Base-by-base conservation (phyloP, 306 rosid species). In the Glycine tomentella region DNA sequence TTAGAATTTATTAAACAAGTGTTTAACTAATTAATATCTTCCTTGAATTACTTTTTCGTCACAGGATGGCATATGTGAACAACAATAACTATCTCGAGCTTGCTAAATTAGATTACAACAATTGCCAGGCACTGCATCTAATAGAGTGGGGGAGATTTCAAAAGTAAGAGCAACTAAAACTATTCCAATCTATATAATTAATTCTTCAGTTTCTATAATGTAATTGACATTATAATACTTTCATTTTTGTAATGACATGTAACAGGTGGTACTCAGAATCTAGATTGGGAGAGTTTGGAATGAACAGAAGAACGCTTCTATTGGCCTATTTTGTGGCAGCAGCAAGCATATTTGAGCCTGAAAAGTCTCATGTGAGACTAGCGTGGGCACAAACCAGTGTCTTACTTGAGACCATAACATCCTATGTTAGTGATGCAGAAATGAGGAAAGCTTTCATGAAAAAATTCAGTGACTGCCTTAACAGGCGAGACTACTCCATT, bases 41-140 rank as follows among this genome's bases (percentile, higher is more conserved):
- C 34, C 16, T 6, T 69, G 1, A 53, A 68, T 74, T 62, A 3
- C 11, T 57, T 34, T 25, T 64, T 34, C 31, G 65, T 61, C n/a
- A 33, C 80, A 95, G 99, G 90, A 96, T 96, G 99, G 17, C 79
- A 2, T 50, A 79, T 25, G 97, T 96, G 42, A 96, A 83, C 89
- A 96, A 92, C 76, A 81, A 90, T 11, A 81, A 84, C 14, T 96
- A 88, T 76, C 87, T 96, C 0, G 97, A 93, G 83, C 90, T 96
- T n/a, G 99, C 97, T 1, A 93, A 93, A 73, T 38, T 87, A 81
- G 99, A 96, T 82, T 96, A 89, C 91, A 92, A 92, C 89, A 83
- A 81, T 52, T 96, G 99, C 79, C 98, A 92, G 82, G 86, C 83
- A 15, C 46, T 80, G 83, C 99, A 96, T 87, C 87, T 84, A 31